Conservation (phyloP, 164 flowering plant genomes). For the Liriodendron chinense region DNA sequence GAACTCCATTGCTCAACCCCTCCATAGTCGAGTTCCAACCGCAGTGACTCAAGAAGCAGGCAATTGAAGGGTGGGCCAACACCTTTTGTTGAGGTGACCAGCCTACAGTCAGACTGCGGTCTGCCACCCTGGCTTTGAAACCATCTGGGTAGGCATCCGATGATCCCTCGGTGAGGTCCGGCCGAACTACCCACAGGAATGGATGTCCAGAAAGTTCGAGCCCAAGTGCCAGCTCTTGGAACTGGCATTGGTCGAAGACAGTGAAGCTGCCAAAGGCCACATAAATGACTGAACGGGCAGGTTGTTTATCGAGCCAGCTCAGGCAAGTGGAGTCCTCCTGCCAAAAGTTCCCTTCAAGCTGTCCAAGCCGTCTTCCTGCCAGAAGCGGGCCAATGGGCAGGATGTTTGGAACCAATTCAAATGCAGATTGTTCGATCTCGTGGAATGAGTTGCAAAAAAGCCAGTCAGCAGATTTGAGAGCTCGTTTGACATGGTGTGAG, state of each 20-base stretch:
- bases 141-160: conserved; percentile 5
- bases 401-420: neutral
- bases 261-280: conserved; percentile 1
- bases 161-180: conserved; percentile 1
- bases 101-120: conserved; percentile 1
- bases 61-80: conserved; percentile 22
- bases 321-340: conserved; percentile 8
- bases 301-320: conserved; percentile 3
- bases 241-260: neutral
- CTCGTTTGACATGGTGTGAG: conserved; percentile 2
- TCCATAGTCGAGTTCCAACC: conserved; percentile 27
- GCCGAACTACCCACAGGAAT: conserved; percentile 1
- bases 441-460: conserved; percentile 36
- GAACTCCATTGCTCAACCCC: conserved; percentile 10
- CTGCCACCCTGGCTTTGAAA: conserved; percentile 4
- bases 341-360: neutral
- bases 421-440: conserved; percentile 30
- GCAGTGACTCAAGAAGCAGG: conserved; percentile 20
- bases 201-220: neutral
- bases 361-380: neutral
- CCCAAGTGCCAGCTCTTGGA: neutral
- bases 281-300: neutral
- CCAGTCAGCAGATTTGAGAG: conserved; percentile 17
- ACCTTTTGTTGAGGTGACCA: conserved; percentile 26
- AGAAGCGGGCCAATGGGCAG: conserved; percentile 9